phyloP scores from a whole-genome alignment of 2,329 filamentous ascomycete species.

The Aspergillus uvarum region DNA sequence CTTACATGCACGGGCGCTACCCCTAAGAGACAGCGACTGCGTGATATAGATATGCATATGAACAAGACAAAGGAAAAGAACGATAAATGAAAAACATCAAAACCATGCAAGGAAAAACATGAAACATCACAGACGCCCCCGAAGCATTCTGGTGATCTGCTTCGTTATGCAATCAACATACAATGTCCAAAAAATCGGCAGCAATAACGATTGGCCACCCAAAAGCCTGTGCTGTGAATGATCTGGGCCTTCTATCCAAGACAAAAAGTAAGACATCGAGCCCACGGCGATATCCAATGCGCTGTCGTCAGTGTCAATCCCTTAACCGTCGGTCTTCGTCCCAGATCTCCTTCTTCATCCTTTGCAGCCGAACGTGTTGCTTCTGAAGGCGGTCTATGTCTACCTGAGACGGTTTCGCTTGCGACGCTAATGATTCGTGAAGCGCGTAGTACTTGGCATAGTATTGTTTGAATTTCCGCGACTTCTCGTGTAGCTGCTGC shows the following conservation, averaged over 20 bases:
- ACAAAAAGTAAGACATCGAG: slow-evolving; percentile 7
- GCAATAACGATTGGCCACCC: slow-evolving; percentile 7
- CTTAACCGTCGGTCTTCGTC: slow-evolving; percentile 42
- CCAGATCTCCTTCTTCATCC: slow-evolving; percentile 60
- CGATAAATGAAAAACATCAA: slow-evolving; percentile 9
- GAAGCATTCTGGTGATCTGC: slow-evolving; percentile 12
- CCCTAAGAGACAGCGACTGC: neutral
- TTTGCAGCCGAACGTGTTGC: slow-evolving; percentile 55
- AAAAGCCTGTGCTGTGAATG: slow-evolving; percentile 14
- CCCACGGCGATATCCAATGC: slow-evolving; percentile 11
- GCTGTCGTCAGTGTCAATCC: slow-evolving; percentile 20
- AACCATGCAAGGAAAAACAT: slow-evolving; percentile 3
- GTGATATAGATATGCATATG: slow-evolving; percentile 11
- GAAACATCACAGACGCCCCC: slow-evolving; percentile 11
- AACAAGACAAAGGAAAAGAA: slow-evolving; percentile 8
- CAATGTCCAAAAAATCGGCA: slow-evolving; percentile 1
- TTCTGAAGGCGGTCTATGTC: slow-evolving; percentile 55
- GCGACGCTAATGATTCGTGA: slow-evolving; percentile 49
- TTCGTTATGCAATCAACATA: slow-evolving; percentile 18
- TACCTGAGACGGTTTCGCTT: slow-evolving; percentile 45
- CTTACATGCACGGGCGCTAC: slow-evolving; percentile 14
- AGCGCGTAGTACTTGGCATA: slow-evolving; percentile 59
- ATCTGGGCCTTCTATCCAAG: slow-evolving; percentile 4
- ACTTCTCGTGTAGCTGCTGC: slow-evolving; percentile 43
- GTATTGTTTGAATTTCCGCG: slow-evolving; percentile 54